Base-by-base conservation (phyloP, 495 filamentous ascomycete species). In the Penicillium parvum region DNA sequence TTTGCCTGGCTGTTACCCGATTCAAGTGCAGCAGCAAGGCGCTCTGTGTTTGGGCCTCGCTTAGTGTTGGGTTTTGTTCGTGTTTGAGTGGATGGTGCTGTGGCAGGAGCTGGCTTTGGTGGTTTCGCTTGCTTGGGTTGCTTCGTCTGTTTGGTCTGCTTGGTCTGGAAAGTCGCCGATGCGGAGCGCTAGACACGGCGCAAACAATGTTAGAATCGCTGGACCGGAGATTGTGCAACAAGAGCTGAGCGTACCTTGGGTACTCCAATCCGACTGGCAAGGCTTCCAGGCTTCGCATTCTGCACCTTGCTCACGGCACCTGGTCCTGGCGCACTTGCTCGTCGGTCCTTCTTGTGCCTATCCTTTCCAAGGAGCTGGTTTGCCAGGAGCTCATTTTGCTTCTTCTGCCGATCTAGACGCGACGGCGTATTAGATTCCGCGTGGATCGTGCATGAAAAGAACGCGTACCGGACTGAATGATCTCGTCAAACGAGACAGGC, bases 241-340 rank as follows among this genome's bases (percentile, higher is more conserved):
- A n/a, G n/a, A n/a, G n/a, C n/a, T 21, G 20, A 30, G 19, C 40
- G 42, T 66, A 87, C 84, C 79, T 90, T 88, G 30, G 77, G 74
- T 16, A 86, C 72, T 32, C 82, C 84, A n/a, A 83, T 79, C 60
- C 88, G 75, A 57, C 85, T 88, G 43, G 88, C 84, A 25, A 92
- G 72, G 38, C 73, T 80, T 9, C 58, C 62, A 4, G 65, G 58
- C 40, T 78, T 74, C 35, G 76, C 72, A 36, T 52, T 52, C 38
- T 65, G 65, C 22, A 62, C 42, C 45, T 75, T 78, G 47, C 69
- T 63, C 27, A 63, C 53, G 18, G 43, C 28, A 26, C 63, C 72
- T n/a, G 65, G 59, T 10, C 71, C 66, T 5, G 79, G 74, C 7
- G 79, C 75, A 60, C 75, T 84, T 0, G 73, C 53, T 46, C 79